Conservation (phyloP, 2,329 filamentous ascomycete species). For the Paramyrothecium sp. region DNA sequence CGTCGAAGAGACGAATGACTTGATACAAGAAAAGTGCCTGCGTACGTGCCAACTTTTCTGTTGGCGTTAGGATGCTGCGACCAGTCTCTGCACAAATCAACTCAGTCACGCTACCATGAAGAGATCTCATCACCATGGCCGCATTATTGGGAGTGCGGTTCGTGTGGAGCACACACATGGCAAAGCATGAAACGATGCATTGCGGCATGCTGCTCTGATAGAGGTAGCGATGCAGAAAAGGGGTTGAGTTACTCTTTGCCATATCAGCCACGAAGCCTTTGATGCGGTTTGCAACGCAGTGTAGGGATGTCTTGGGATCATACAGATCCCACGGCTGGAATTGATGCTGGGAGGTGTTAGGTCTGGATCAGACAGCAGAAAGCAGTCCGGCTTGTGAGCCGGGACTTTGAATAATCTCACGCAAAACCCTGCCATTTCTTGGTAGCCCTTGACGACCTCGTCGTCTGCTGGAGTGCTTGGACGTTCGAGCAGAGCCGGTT, state of each 20-base stretch:
- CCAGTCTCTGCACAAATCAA: neutral
- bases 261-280: slow-evolving; percentile 22
- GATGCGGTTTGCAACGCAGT: slow-evolving; percentile 21
- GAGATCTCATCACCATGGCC: slow-evolving; percentile 22
- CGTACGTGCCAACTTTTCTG: slow-evolving; percentile 20
- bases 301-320: slow-evolving; percentile 20
- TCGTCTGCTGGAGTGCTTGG: neutral
- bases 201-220: slow-evolving; percentile 21
- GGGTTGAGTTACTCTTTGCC: slow-evolving; percentile 21
- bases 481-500: neutral
- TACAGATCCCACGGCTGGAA: slow-evolving; percentile 23
- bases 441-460: neutral
- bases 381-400: no score
- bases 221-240: slow-evolving; percentile 26
- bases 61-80: slow-evolving; percentile 10
- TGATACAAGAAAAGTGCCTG: slow-evolving; percentile 28
- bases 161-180: slow-evolving; percentile 23
- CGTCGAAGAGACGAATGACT: slow-evolving; percentile 31
- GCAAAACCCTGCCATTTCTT: neutral
- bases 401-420: neutral
- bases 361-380: neutral
- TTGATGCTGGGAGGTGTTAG: slow-evolving; percentile 8
- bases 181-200: slow-evolving; percentile 28
- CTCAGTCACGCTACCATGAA: slow-evolving; percentile 10
- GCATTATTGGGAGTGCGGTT: slow-evolving; percentile 24